These are phyloP conservation scores for Leccinum fuscescens DNA, from an alignment of 1,284 basidiomycete genomes.

Conservation along the genomic window DNA sequence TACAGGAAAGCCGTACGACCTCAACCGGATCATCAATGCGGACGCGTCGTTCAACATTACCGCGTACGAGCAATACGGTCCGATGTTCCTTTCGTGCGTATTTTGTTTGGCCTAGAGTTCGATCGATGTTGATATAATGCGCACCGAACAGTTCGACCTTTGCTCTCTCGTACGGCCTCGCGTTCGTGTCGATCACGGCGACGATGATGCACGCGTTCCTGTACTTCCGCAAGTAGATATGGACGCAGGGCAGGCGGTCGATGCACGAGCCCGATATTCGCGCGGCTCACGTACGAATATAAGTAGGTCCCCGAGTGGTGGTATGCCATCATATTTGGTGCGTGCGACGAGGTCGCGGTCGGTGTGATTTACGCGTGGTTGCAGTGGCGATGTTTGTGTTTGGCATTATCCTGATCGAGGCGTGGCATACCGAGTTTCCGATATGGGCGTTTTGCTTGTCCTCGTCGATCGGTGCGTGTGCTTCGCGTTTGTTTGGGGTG, in stretches of 20 bases:
- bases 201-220: too few species aligned
- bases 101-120: too few species aligned
- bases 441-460: conserved; percentile 51
- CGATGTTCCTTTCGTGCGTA: not conserved
- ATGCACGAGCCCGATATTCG: conserved; percentile 72
- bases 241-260: conserved; percentile 45
- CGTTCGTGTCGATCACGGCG: too few species aligned
- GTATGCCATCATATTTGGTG: conserved; percentile 48
- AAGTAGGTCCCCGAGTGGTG: conserved; percentile 75
- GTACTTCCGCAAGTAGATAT: too few species aligned
- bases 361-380: not conserved
- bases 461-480: conserved; percentile 30
- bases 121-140: not conserved
- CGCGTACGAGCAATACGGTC: too few species aligned
- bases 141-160: not conserved
- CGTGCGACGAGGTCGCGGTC: not conserved
- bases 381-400: conserved; percentile 51
- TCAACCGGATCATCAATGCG: too few species aligned
- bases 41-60: too few species aligned
- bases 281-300: conserved; percentile 73
- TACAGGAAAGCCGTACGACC: too few species aligned
- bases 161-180: too few species aligned
- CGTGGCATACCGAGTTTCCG: conserved; percentile 58
- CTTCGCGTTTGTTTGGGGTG: not conserved
- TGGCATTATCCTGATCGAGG: conserved; percentile 55